Evolutionary conservation across 768 basidiomycete genomes (phyloP).

Genomic region (Boletus rubescentipes): DNA sequence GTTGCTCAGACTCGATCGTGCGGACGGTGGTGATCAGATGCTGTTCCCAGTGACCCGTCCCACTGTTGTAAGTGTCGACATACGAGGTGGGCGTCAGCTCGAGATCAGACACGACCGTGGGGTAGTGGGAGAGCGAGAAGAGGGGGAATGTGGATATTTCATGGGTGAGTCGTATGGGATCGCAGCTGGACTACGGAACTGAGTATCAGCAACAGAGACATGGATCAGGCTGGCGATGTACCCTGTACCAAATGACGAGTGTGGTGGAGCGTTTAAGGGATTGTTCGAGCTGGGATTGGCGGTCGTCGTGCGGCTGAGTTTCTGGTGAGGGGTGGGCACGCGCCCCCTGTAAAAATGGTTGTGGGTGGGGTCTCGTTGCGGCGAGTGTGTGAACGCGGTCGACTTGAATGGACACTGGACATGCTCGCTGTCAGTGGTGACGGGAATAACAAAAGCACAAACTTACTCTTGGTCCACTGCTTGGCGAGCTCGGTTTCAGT

Average conservation of each 20-base stretch:
- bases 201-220: constrained; percentile 1
- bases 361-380: constrained; percentile 13
- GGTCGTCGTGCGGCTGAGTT: constrained; percentile 19
- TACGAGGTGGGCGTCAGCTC: constrained; percentile 51
- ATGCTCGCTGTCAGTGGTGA: constrained; percentile 2
- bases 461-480: constrained; percentile 15
- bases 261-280: constrained; percentile 55
- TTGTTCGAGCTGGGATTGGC: constrained; percentile 34
- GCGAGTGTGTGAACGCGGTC: constrained; percentile 27
- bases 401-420: constrained; percentile 26
- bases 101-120: constrained; percentile 53
- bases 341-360: constrained; percentile 12
- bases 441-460: neutral
- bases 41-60: constrained; percentile 64
- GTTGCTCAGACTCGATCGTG: constrained; percentile 56
- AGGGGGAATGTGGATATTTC: constrained; percentile 63
- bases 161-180: constrained; percentile 58
- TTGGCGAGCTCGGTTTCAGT: constrained; percentile 10
- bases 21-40: constrained; percentile 60
- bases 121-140: constrained; percentile 56
- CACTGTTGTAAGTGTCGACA: constrained; percentile 58
- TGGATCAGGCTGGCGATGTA: constrained; percentile 22
- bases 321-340: constrained; percentile 12
- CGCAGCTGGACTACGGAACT: constrained; percentile 41
- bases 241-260: constrained; percentile 71